These are phyloP conservation scores for Ophiostoma tasmaniense DNA, from an alignment of 2,329 filamentous ascomycete genomes.

Conservation along the genomic window DNA sequence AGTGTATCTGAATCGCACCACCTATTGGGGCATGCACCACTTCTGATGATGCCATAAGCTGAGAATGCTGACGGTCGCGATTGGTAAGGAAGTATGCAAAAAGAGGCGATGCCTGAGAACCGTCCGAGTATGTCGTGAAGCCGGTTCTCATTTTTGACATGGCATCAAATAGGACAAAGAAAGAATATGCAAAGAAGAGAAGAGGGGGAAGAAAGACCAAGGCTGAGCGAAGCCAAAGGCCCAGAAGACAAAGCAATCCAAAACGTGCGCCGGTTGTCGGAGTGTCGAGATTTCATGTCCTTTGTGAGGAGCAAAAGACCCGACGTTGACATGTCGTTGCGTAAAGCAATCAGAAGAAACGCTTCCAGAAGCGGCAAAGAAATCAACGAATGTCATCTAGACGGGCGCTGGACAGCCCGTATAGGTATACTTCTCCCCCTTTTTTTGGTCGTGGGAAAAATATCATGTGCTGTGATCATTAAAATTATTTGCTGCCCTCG, in stretches of 20 bases:
- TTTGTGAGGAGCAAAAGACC: not conserved
- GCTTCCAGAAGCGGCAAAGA: slow-evolving; percentile 8
- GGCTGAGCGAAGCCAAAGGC: not conserved
- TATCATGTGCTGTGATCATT: not conserved
- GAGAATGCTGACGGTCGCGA: not conserved
- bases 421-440: not conserved
- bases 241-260: not conserved
- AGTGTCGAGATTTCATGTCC: not conserved
- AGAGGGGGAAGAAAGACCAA: not conserved
- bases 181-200: slow-evolving; percentile 5
- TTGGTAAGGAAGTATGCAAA: not conserved
- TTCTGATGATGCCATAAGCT: not conserved
- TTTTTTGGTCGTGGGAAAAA: slow-evolving; percentile 6
- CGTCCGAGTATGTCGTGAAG: not conserved
- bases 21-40: not conserved
- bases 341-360: not conserved
- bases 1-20: not conserved
- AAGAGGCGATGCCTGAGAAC: not conserved
- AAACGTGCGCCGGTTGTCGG: not conserved
- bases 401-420: not conserved
- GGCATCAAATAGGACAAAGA: not conserved
- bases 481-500: slow-evolving; percentile 4
- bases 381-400: slow-evolving; percentile 3
- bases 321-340: not conserved
- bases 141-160: not conserved